Evolutionary conservation across 1,284 basidiomycete genomes (phyloP), one percentile per base, ranked within the genome.

Genomic region (Gomphus bonarii): DNA sequence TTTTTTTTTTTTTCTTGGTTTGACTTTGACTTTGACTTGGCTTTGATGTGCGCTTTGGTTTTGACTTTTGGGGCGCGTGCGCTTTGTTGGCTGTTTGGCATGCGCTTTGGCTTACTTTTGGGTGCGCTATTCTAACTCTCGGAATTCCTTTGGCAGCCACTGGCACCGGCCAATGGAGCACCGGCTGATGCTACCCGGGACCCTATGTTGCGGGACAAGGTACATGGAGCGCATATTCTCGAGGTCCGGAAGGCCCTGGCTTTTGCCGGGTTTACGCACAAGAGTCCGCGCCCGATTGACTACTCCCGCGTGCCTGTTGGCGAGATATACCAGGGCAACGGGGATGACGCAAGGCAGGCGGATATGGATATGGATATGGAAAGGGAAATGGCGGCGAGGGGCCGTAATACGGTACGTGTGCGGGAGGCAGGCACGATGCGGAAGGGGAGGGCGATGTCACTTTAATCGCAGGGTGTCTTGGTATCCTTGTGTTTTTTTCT

Each of bases 231-330:
- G 60, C 81, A 91, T 66, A 84, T 97, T 59, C 76, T 97, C 64
- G 84, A 91, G 66, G 86, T 95, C 63, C 84, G 95, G 65, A 97
- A 98, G 72, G 84, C 85, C 61, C 78, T 92, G 55, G 91, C 91
- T 9, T 94, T 94, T 70, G 90, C 88, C 55, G 90, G 89, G 46
- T 91, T 91, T 72, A 91, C 90, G 35, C 89, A 91, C 73, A 91
- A 87, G 76, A 88, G 84, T 65, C 88, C 88, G 59, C 82, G 87
- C 61, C 76, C 77, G 54, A 79, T 90, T 67, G 85, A 74, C 67
- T 89, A 89, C 69, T 74, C 80, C 62, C 77, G 83, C 64, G 85
- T 43, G 57, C 48, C 25, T 28, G 31, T 58, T 11, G 47, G 40
- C 6, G 40, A 58, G 30, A 22, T 58, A 28, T 58, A 58, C 47